phyloP scores from a whole-genome alignment of 2,329 filamentous ascomycete genomes.

The Xylariaceae sp. region DNA sequence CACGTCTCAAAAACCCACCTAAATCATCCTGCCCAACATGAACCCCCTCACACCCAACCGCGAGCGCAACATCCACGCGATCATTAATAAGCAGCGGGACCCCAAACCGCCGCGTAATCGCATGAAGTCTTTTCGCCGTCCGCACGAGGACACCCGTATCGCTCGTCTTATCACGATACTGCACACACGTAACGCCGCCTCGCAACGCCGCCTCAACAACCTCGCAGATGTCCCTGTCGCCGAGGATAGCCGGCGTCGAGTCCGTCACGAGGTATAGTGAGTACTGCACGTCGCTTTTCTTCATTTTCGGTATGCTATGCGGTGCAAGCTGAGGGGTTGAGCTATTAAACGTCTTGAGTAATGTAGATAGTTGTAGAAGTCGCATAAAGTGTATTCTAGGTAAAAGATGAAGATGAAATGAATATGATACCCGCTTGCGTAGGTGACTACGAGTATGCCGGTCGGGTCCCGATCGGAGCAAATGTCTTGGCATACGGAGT shows the following conservation, averaged over 20 bases:
- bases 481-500: no score
- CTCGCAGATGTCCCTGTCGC: constrained; percentile 59
- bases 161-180: constrained; percentile 83
- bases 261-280: constrained; percentile 89
- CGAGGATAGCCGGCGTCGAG: constrained; percentile 80
- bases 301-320: constrained; percentile 22
- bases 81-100: constrained; percentile 92
- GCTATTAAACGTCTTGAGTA: no score
- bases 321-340: no score
- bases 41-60: constrained; percentile 82
- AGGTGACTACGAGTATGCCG: no score
- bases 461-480: no score
- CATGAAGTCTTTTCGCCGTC: constrained; percentile 67
- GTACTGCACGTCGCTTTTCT: constrained; percentile 57
- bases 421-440: no score
- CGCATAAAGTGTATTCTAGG: no score
- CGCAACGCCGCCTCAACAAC: constrained; percentile 71
- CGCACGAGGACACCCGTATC: constrained; percentile 66
- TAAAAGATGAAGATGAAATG: no score
- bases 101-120: constrained; percentile 58
- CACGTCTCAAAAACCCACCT: constrained; percentile 41
- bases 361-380: no score
- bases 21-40: constrained; percentile 96
- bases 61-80: constrained; percentile 80
- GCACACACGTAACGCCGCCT: constrained; percentile 80